Evolutionary conservation across 192 early-diverging fungal genomes (phyloP), one percentile per base, ranked within the genome.

Genomic region (Funneliformis geosporum): DNA sequence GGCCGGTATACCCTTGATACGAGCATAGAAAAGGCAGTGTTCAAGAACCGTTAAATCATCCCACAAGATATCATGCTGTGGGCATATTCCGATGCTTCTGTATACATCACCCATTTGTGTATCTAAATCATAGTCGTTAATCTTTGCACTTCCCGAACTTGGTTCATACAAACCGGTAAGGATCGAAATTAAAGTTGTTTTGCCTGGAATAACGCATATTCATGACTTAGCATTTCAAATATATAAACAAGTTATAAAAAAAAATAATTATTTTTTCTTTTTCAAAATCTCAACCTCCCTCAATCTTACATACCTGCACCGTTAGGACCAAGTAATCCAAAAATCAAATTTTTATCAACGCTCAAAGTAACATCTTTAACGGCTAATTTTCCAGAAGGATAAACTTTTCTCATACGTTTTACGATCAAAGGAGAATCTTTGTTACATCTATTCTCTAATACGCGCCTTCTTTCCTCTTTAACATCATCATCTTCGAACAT

Each of bases 1-100:
- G 4, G 81, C 75, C 11, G 77, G 72, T 21, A 94, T 79, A 61
- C 93, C 92, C 80, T 94, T 94, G 42, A 94, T 72, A 16, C 92
- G 84, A 9, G 89, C 89, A 71, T 94, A 94, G 69, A 93, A 94
- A 44, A 88, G 85, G 39, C 93, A 83, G 80, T 94, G 92, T 78
- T 94, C 93, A 6, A 81, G 82, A 10, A 93, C 77, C 90, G 82
- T 79, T 68, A 87, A 80, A 59, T 93, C 90, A 39, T 93, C 91
- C 93, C 93, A 94, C 3, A 94, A 81, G 76, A 93, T 91, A 75
- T 93, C 91, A 60, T 88, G 82, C 77, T 94, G 93, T 14, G 93
- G 92, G 73, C 93, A 94, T 46, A 94, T 84, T 9, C 93, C 93
- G 77, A 93, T 92, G 62, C 84, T 84, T 25, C 83, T 72, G 66